Conservation (phyloP, 495 filamentous ascomycete species). For the Aspergillus bridgeri region DNA sequence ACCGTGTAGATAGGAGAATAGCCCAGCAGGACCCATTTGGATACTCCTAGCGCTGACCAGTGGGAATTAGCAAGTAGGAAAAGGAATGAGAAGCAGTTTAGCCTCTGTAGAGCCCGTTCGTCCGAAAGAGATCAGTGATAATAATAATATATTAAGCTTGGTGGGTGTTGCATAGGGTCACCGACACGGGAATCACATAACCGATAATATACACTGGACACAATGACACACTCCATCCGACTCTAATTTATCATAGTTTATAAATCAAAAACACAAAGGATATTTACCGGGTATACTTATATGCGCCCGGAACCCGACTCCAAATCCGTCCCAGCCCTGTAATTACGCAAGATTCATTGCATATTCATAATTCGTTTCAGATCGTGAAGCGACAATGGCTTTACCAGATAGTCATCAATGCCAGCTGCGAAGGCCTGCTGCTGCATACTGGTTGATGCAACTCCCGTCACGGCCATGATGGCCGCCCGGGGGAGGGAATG, state of each 20-base stretch:
- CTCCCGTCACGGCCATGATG: conserved; percentile 50
- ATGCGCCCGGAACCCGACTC: not conserved
- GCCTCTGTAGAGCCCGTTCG: not conserved
- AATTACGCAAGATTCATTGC: conserved; percentile 17
- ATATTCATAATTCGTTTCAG: conserved; percentile 37
- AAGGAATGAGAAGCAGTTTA: not conserved
- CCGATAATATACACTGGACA: too few species aligned
- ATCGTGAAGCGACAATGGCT: conserved; percentile 43
- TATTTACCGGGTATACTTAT: not conserved
- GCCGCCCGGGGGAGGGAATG: conserved; percentile 19
- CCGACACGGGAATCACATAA: too few species aligned
- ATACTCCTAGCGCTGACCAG: not conserved
- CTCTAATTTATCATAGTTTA: too few species aligned
- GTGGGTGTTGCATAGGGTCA: too few species aligned
- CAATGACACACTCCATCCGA: too few species aligned
- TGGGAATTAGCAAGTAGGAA: not conserved
- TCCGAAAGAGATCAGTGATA: not conserved
- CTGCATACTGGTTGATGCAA: conserved; percentile 41
- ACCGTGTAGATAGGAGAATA: not conserved
- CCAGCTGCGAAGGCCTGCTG: conserved; percentile 41
- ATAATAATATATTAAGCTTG: too few species aligned
- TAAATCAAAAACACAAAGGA: not conserved
- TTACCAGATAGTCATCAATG: conserved; percentile 48
- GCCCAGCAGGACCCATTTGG: not conserved
- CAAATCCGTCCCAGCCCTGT: not conserved